phyloP scores from a whole-genome alignment of 345 rosid species.

The Cardamine occulta region DNA sequence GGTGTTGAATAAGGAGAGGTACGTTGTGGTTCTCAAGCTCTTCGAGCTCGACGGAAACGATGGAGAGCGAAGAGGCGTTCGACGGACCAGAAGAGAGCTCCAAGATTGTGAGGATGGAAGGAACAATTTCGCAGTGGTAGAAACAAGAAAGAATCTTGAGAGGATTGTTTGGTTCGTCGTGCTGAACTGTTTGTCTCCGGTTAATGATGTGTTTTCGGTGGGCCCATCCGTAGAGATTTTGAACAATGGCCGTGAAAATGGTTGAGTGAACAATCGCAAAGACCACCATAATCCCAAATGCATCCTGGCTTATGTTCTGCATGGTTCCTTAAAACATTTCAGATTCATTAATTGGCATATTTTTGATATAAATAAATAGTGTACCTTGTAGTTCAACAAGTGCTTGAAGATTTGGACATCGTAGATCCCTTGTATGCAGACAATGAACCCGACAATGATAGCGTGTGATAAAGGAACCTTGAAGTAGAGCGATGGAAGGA shows the following conservation, averaged over 20 bases:
- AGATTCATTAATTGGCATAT: not conserved
- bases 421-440: conserved; percentile 47
- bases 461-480: conserved; percentile 50
- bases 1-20: conserved; percentile 23
- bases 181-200: conserved; percentile 34
- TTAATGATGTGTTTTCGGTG: conserved; percentile 42
- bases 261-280: conserved; percentile 30
- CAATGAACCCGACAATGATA: conserved; percentile 38
- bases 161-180: conserved; percentile 12
- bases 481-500: conserved; percentile 46
- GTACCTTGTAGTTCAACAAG: conserved; percentile 24
- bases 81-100: conserved; percentile 40
- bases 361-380: not conserved
- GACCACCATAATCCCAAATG: conserved; percentile 38
- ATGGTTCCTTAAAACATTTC: no score
- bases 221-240: conserved; percentile 29
- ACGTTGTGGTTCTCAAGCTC: conserved; percentile 28
- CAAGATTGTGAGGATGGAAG: conserved; percentile 41
- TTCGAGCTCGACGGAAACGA: conserved; percentile 43
- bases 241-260: conserved; percentile 33
- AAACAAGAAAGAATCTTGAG: conserved; percentile 47
- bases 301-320: conserved; percentile 13
- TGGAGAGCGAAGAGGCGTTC: conserved; percentile 26
- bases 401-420: conserved; percentile 42
- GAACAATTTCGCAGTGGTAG: conserved; percentile 33